Evolutionary conservation across 179 eudicot genomes (phyloP), one percentile per base, ranked within the genome.

Genomic region (Pouteria campechiana): DNA sequence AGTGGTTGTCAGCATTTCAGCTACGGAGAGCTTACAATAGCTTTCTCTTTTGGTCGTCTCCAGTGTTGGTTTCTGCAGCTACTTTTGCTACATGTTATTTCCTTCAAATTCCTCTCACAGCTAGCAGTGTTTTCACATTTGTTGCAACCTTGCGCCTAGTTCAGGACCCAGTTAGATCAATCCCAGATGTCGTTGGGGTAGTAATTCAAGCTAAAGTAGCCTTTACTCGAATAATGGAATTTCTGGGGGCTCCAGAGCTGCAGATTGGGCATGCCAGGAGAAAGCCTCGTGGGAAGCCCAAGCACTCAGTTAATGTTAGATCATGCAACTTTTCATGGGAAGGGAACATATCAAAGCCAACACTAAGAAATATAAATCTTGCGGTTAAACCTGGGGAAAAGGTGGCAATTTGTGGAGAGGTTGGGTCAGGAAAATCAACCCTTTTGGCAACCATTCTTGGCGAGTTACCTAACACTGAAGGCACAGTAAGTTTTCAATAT

Each of bases 361-460:
- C 87, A 6, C 60, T 81, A 14, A 54, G 61, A 41, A 68, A 77
- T 54, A 61, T 80, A 7, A 61, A 62, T 53, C 52, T 83, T 37
- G 76, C 53, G 35, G 80, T 67, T 44, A 58, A 48, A 51, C 48
- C 46, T 20, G 89, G 96, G 46, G 75, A 76, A 31, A 86, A 74
- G 59, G 45, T 82, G 16, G 96, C 93, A 11, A 60, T 86, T 8
- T 86, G 93, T 54, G 93, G 96, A 38, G 93, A 82, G 47, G 90
- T 86, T 33, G 96, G 96, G 6, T 76, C 93, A 1, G 96, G 96
- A 3, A 82, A 86, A 58, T 82, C 96, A 0, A 78, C 86, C 11
- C 75, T 86, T 51, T 44, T 82, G 25, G 78, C 96, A 12, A 57
- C 89, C 7, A 57, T 82, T 63, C 85, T 86, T 39, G 89, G 94